Conservation (phyloP, 805 yeast genomes). For the Candida silvatica region DNA sequence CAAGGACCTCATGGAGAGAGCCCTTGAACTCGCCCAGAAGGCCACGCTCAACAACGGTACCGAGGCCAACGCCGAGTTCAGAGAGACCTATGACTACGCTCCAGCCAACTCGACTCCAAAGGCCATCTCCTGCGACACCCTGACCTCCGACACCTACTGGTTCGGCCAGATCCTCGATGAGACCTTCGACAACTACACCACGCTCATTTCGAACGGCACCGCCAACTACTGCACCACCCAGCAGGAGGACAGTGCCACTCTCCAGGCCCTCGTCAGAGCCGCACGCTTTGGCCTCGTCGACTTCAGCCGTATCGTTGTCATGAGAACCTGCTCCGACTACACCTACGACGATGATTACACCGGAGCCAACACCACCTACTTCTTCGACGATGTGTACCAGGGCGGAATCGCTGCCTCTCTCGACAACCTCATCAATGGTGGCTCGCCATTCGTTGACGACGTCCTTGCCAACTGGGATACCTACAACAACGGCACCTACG, state of each 20-base stretch:
- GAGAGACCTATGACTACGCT: slow-evolving; percentile 37
- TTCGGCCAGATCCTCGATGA: slow-evolving; percentile 43
- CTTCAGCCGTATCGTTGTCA: slow-evolving; percentile 45
- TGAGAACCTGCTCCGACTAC: slow-evolving; percentile 60
- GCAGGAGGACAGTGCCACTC: slow-evolving; percentile 60
- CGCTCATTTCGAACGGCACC: slow-evolving; percentile 47
- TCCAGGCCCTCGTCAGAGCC: slow-evolving; percentile 50
- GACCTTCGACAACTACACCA: slow-evolving; percentile 39
- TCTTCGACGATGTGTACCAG: slow-evolving; percentile 39
- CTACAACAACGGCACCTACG: slow-evolving; percentile 25
- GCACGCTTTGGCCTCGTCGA: slow-evolving; percentile 47
- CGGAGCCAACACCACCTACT: slow-evolving; percentile 35
- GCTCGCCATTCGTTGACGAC: slow-evolving; percentile 46
- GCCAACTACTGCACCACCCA: slow-evolving; percentile 54
- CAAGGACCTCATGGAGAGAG: slow-evolving; percentile 49
- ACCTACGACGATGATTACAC: slow-evolving; percentile 27
- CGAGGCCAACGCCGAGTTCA: slow-evolving; percentile 32
- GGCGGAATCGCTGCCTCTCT: slow-evolving; percentile 45
- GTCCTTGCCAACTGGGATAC: slow-evolving; percentile 39
- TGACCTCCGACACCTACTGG: slow-evolving; percentile 55
- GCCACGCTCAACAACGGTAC: slow-evolving; percentile 39
- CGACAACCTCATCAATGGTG: slow-evolving; percentile 44
- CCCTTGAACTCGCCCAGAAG: slow-evolving; percentile 40
- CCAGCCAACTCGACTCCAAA: slow-evolving; percentile 43
- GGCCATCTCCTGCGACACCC: slow-evolving; percentile 46